These are phyloP conservation scores for Wallacemonas rigidus DNA, from an alignment of 208 protist species.

Conservation along the genomic window DNA sequence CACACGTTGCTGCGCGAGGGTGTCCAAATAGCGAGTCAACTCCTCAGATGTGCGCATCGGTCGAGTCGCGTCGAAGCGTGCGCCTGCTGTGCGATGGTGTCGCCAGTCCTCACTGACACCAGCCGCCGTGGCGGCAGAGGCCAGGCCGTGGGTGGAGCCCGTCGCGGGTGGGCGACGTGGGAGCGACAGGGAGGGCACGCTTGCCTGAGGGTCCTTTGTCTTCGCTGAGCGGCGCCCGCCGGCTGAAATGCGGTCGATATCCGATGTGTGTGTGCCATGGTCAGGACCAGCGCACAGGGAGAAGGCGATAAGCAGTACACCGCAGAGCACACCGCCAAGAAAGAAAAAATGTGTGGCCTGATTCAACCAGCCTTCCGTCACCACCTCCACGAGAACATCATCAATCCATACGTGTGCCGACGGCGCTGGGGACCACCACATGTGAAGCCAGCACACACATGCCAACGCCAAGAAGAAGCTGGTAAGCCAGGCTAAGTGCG, in stretches of 20 bases:
- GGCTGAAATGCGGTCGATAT: slow-evolving; percentile 3
- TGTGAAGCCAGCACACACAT: slow-evolving; percentile 7
- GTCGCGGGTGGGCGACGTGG: not conserved
- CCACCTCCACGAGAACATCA: slow-evolving; percentile 71
- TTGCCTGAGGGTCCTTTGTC: not conserved
- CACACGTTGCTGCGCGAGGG: slow-evolving; percentile 23
- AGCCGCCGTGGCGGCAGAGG: not conserved
- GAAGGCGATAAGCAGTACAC: slow-evolving; percentile 26
- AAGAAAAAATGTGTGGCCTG: slow-evolving; percentile 17
- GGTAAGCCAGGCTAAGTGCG: slow-evolving; percentile 27
- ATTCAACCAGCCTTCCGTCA: slow-evolving; percentile 47
- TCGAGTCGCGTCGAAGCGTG: slow-evolving; percentile 22
- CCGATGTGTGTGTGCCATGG: not conserved
- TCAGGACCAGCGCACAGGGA: slow-evolving; percentile 19
- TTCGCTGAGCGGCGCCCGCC: not conserved
- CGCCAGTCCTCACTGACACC: not conserved
- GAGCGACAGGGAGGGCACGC: not conserved
- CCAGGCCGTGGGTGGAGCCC: not conserved
- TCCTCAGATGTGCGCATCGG: slow-evolving; percentile 48
- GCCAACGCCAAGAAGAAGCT: slow-evolving; percentile 21
- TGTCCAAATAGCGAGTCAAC: slow-evolving; percentile 42
- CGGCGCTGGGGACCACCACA: slow-evolving; percentile 39
- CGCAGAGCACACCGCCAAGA: slow-evolving; percentile 21
- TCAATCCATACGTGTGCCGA: slow-evolving; percentile 66
- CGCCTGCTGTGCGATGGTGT: slow-evolving; percentile 1